Base-by-base conservation (phyloP, 805 yeast species). In the Dipodascus geniculatus region DNA sequence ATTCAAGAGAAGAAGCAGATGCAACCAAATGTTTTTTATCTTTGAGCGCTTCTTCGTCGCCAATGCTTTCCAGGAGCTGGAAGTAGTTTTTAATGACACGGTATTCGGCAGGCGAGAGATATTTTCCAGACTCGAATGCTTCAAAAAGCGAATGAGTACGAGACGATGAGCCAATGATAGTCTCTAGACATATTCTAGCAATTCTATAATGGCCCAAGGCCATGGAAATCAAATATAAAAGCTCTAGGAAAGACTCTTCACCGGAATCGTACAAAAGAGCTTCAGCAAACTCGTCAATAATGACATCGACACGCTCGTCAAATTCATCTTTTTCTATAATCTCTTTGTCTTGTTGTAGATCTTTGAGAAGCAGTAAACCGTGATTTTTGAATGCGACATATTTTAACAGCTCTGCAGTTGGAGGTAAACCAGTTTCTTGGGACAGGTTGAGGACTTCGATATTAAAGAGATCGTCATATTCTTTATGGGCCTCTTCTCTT, bases 341-440 rank as follows among this genome's bases (percentile, higher is more conserved):
- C 38, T 42, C 23, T 19, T 58, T 52, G 19, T 61, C 62, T 3
- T 59, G 52, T 11, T 66, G 58, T 9, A 76, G 58, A 51, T 66
- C 65, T 28, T 74, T 71, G 23, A 85, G 74, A 56, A 81, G 77
- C 31, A 87, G 74, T 60, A 87, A 75, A 0, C 96, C 96, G 54
- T 95, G 71, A 63, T 91, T 93, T 58, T 96, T 76, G 63, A 81
- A 81, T 1, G 85, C 83, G 59, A 93, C 71, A 62, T 86, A 89
- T 51, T 95, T 76, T 33, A 93, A 71, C 9, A 82, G 77, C 58
- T 83, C 81, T 22, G 90, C 77, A 1, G 85, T 80, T 1, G 95
- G 91, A 0, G 91, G 80, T 3, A 76, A 61, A 19, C 73, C 71
- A 2, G 64, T 51, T 51, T 57, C 62, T 58, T 61, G 31, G 14